Evolutionary conservation across 2,329 filamentous ascomycete species (phyloP).

Genomic region (Seiridium cupressi): DNA sequence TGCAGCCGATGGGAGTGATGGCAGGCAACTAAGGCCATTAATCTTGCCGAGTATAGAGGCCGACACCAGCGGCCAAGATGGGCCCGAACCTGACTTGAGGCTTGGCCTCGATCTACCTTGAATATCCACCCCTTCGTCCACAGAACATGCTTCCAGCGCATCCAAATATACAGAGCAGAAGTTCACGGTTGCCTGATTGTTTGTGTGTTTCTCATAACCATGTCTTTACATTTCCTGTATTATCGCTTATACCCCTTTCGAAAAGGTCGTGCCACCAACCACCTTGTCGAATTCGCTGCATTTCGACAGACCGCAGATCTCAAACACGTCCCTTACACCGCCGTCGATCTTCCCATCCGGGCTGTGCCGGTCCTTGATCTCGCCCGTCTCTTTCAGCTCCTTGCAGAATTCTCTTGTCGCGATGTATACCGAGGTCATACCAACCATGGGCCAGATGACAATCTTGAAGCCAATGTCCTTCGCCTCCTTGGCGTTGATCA

Average conservation of each 20-base stretch:
- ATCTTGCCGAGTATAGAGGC: background rate
- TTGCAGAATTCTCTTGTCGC: slow-evolving; percentile 27
- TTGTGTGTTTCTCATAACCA: background rate
- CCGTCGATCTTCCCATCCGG: slow-evolving; percentile 22
- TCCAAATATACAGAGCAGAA: too few relatives aligned
- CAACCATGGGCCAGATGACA: slow-evolving; percentile 30
- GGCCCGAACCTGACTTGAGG: background rate
- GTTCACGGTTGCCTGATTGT: background rate
- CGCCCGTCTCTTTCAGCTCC: slow-evolving; percentile 28
- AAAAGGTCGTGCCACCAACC: slow-evolving; percentile 25
- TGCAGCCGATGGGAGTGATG: background rate
- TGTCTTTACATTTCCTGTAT: background rate
- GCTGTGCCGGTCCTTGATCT: slow-evolving; percentile 24
- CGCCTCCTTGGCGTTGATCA: slow-evolving; percentile 24
- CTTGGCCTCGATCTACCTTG: background rate
- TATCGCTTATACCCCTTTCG: slow-evolving; percentile 18
- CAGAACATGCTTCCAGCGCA: too few relatives aligned
- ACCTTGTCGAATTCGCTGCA: slow-evolving; percentile 27
- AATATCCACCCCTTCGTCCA: background rate
- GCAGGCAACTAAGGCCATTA: background rate
- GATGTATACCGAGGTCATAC: slow-evolving; percentile 27
- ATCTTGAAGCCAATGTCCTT: slow-evolving; percentile 26
- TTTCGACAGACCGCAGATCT: slow-evolving; percentile 26
- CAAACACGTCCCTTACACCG: slow-evolving; percentile 26
- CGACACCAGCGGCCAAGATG: background rate